These are phyloP conservation scores for Talaromyces funiculosus DNA, from an alignment of 2,329 filamentous ascomycete genomes.

Conservation along the genomic window DNA sequence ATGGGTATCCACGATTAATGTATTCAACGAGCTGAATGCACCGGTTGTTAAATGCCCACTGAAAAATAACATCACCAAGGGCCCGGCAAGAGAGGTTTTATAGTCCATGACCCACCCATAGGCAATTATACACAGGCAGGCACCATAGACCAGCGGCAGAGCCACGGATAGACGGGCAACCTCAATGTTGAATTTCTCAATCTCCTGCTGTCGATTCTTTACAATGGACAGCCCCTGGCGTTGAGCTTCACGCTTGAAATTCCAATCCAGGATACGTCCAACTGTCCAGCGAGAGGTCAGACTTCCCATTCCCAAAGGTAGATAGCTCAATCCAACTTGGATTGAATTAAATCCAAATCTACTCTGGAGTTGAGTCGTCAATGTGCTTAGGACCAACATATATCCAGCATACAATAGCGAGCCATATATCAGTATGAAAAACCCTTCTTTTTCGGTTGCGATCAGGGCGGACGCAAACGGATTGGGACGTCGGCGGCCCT, in stretches of 20 bases:
- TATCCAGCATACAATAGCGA: constrained; percentile 4
- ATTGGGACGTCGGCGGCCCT: neutral
- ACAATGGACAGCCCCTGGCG: constrained; percentile 26
- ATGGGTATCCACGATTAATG: constrained; percentile 17
- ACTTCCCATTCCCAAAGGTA: constrained; percentile 38
- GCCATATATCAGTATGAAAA: constrained; percentile 6
- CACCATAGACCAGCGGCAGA: constrained; percentile 21
- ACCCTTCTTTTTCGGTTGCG: constrained; percentile 18
- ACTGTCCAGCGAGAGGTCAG: constrained; percentile 35
- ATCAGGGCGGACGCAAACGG: constrained; percentile 21
- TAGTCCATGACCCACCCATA: constrained; percentile 40
- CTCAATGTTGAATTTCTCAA: constrained; percentile 40
- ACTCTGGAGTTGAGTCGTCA: constrained; percentile 32
- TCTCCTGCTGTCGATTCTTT: constrained; percentile 31
- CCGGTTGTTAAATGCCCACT: constrained; percentile 32
- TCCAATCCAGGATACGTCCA: constrained; percentile 38
- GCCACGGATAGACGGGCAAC: constrained; percentile 37
- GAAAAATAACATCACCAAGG: constrained; percentile 36
- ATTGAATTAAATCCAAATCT: constrained; percentile 37
- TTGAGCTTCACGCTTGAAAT: constrained; percentile 35
- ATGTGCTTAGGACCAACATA: constrained; percentile 21
- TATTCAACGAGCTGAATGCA: constrained; percentile 7
- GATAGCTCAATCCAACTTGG: constrained; percentile 39
- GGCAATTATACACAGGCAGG: constrained; percentile 21
- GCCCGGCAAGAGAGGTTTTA: constrained; percentile 27